Percentiles rank a stretch among this genome's conserved stretches.
Evolutionary conservation across 164 flowering plant species (phyloP).

Genomic region (Chimonanthus praecox): DNA sequence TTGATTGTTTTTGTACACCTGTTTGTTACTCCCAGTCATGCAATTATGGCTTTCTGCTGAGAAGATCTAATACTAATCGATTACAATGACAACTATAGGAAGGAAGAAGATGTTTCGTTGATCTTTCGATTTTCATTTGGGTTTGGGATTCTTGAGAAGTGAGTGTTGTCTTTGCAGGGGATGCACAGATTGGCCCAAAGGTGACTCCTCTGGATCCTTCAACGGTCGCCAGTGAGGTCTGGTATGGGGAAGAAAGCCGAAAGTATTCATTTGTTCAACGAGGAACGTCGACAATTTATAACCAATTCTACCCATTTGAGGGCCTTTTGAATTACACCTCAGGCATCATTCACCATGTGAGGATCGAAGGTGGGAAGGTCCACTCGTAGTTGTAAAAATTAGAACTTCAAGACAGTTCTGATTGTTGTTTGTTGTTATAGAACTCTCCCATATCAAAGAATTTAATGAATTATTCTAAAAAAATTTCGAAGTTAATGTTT

Average conservation of each 20-base stretch:
- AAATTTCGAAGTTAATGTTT: too few relatives aligned
- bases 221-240: slow-evolving; percentile 74
- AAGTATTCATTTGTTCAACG: slow-evolving; percentile 30
- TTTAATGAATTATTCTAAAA: too few relatives aligned
- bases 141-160: too few relatives aligned
- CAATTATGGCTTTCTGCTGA: too few relatives aligned
- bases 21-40: too few relatives aligned
- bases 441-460: not conserved
- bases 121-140: too few relatives aligned
- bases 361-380: slow-evolving; percentile 49
- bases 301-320: slow-evolving; percentile 74
- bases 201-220: slow-evolving; percentile 68
- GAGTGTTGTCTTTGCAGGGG: slow-evolving; percentile 28
- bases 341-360: slow-evolving; percentile 88
- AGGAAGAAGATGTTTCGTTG: too few relatives aligned
- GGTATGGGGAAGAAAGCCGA: slow-evolving; percentile 69
- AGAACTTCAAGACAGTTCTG: not conserved
- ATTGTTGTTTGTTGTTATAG: not conserved
- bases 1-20: not conserved
- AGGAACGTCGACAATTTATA: slow-evolving; percentile 62
- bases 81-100: too few relatives aligned
- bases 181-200: slow-evolving; percentile 64
- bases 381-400: not conserved
- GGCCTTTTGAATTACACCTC: slow-evolving; percentile 87
- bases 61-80: too few relatives aligned